Evolutionary conservation across 768 basidiomycete species (phyloP).

Genomic region (Pilatotrama ljubarskyi): DNA sequence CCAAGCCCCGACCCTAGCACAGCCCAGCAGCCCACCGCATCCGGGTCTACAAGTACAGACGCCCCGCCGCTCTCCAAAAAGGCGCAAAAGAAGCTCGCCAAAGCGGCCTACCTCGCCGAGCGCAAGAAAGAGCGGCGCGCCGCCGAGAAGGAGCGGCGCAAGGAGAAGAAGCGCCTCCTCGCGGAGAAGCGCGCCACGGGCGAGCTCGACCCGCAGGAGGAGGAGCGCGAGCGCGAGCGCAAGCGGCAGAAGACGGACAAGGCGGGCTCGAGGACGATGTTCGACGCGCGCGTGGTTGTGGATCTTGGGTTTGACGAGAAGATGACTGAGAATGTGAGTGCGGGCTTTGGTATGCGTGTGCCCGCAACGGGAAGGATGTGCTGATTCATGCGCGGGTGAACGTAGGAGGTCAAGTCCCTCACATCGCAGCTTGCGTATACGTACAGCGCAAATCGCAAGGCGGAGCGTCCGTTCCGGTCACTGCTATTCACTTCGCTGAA

Average conservation of each 20-base stretch:
- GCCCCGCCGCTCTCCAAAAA: conserved; percentile 63
- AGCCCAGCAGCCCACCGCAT: conserved; percentile 61
- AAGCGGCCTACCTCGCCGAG: conserved; percentile 62
- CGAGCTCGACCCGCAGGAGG: conserved; percentile 49
- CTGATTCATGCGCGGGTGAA: not conserved
- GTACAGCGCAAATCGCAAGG: conserved; percentile 82
- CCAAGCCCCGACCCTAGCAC: conserved; percentile 46
- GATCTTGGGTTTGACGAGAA: conserved; percentile 92
- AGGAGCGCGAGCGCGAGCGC: conserved; percentile 30
- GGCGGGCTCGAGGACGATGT: conserved; percentile 26
- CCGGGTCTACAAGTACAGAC: not conserved
- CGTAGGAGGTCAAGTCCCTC: conserved; percentile 87
- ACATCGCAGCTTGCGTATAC: conserved; percentile 89
- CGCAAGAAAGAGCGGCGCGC: conserved; percentile 74
- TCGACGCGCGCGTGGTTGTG: conserved; percentile 68
- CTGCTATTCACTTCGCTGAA: conserved; percentile 81
- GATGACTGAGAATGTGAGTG: conserved; percentile 88
- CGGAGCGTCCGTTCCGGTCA: conserved; percentile 65
- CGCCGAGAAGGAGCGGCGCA: conserved; percentile 74
- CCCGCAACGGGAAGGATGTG: not conserved
- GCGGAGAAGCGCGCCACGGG: conserved; percentile 64
- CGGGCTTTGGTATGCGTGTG: not conserved
- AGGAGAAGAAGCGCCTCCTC: conserved; percentile 64
- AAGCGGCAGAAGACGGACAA: conserved; percentile 39
- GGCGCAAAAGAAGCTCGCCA: conserved; percentile 75